phyloP scores from a whole-genome alignment of 2,329 filamentous ascomycete genomes.

The Epichloe scottii region DNA sequence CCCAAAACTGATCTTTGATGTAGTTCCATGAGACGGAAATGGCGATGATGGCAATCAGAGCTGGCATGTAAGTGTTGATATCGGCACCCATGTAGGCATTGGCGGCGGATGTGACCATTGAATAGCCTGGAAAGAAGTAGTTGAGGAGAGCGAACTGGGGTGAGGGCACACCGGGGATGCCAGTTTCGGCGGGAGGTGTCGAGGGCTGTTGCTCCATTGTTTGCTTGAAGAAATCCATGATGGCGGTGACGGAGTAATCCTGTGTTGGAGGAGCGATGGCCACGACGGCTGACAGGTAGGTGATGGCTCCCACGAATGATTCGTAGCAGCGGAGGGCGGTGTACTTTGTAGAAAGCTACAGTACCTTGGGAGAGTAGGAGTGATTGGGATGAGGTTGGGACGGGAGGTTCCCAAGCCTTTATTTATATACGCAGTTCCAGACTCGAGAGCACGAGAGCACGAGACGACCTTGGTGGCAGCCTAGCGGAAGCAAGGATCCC shows the following conservation, averaged over 20 bases:
- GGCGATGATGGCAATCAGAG: constrained; percentile 37
- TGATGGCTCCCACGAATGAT: not conserved
- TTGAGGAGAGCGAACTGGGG: constrained; percentile 41
- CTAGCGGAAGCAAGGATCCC: not conserved
- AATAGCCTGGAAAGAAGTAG: constrained; percentile 54
- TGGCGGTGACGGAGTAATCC: not conserved
- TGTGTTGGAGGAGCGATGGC: not conserved
- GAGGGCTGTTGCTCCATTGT: not conserved
- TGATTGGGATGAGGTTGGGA: not conserved
- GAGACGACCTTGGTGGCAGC: not conserved
- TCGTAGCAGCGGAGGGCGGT: not conserved
- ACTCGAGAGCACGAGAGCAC: no score
- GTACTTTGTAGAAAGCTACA: not conserved
- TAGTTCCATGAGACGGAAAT: constrained; percentile 41
- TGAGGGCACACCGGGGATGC: constrained; percentile 9
- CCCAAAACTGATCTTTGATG: constrained; percentile 33
- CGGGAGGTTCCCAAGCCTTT: not conserved
- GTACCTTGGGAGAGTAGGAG: no score
- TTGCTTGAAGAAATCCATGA: constrained; percentile 7
- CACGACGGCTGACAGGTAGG: not conserved
- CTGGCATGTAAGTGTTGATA: constrained; percentile 48
- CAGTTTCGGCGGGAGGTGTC: constrained; percentile 8
- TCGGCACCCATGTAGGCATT: constrained; percentile 48
- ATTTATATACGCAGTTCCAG: not conserved
- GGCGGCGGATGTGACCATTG: constrained; percentile 39